These are phyloP conservation scores for Skeletonema costatum DNA, from an alignment of 108 stramenopile species.

Conservation along the genomic window DNA sequence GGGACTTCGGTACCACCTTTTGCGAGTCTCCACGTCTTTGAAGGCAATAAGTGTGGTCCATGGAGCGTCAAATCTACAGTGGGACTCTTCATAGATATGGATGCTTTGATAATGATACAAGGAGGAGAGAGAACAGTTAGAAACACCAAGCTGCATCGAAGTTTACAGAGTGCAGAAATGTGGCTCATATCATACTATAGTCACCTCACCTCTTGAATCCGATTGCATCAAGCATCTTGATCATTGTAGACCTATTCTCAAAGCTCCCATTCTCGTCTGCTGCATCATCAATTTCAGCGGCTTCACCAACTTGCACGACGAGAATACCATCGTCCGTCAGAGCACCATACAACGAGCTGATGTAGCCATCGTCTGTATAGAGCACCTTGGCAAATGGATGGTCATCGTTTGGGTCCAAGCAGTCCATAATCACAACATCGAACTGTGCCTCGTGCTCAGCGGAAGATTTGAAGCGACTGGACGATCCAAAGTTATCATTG, in stretches of 20 bases:
- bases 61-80: constrained; percentile 55
- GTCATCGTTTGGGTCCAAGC: constrained; percentile 15
- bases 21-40: constrained; percentile 43
- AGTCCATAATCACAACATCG: constrained; percentile 15
- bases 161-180: background rate
- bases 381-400: constrained; percentile 28
- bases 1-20: constrained; percentile 60
- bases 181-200: background rate
- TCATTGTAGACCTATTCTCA: constrained; percentile 49
- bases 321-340: constrained; percentile 47
- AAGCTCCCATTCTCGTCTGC: constrained; percentile 37
- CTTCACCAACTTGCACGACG: constrained; percentile 49
- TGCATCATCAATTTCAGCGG: background rate
- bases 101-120: constrained; percentile 9
- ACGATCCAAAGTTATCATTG: constrained; percentile 31
- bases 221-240: constrained; percentile 43
- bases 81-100: constrained; percentile 53
- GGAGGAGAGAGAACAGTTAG: background rate
- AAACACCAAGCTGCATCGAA: background rate
- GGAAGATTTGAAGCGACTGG: background rate
- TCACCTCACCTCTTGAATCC: constrained; percentile 47
- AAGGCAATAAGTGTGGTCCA: constrained; percentile 68
- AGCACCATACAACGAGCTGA: constrained; percentile 55
- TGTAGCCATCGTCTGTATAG: constrained; percentile 47
- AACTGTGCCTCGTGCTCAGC: background rate